Evolutionary conservation across 495 filamentous ascomycete genomes (phyloP), one percentile per base, ranked within the genome.

Genomic region (Lasiosphaeriaceae sp.): DNA sequence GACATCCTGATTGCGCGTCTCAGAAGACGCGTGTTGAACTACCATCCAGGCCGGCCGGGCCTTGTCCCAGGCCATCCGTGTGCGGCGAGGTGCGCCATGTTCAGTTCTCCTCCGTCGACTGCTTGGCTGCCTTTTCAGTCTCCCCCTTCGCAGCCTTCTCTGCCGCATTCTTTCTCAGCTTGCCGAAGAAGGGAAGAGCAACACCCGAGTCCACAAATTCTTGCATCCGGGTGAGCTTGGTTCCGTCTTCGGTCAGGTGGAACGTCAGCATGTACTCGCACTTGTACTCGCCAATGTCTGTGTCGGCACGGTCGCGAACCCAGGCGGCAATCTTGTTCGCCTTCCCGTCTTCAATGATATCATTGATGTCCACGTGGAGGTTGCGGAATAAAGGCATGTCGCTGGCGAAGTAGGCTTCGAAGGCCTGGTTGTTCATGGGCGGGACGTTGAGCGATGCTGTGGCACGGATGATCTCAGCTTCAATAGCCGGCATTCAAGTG

Each of bases 241-340:
- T 50, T 29, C 56, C 56, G n/a, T 20, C 35, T 21, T 39, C 19
- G 21, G 9, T 53, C 34, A 58, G 20, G 43, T 53, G 21, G 21
- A 58, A 19, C 5, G 52, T 37, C 9, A 58, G 16, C 50, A 58
- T 48, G 50, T 53, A 58, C 43, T 58, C 49, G 45, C 24, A 53
- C 3, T 1, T 20, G 43, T 58, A 58, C 2, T 39, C 39, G 26
- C 56, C 56, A 19, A 41, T 16, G n/a, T 12, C 16, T 11, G 49
- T 58, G 16, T 58, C 56, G 45, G 56, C 56, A 44, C n/a, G 39
- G 56, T 49, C 41, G n/a, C 20, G 43, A 6, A 41, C 56, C 41
- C 20, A 49, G 20, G 53, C 11, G 19, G 35, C 56, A 7, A 58
- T 50, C 56, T 58, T 58, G 41, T 53, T 53, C n/a, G 14, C 16